Percentiles rank a stretch among this genome's conserved stretches.
phyloP scores from a whole-genome alignment of 305 asterid species.

The Solanum hybrid region DNA sequence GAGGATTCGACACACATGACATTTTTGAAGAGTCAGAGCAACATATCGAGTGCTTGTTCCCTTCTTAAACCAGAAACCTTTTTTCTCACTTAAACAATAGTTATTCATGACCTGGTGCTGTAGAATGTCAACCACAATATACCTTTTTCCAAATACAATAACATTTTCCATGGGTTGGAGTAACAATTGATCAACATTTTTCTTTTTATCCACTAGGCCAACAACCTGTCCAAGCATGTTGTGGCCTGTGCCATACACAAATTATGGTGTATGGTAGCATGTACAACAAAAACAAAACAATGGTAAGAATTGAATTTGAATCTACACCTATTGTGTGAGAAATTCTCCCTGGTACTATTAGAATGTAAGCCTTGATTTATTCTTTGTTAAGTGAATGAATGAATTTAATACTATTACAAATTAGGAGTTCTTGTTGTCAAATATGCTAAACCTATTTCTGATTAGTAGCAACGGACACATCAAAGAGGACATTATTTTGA shows the following conservation, averaged over 20 bases:
- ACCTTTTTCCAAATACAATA: not conserved
- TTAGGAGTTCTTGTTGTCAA: not conserved
- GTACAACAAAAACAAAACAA: not conserved
- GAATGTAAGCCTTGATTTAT: not conserved
- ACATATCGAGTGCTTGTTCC: not conserved
- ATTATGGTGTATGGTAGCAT: not conserved
- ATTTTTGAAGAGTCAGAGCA: not conserved
- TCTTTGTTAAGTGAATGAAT: not conserved
- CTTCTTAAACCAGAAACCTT: not conserved
- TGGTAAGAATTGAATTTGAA: not conserved
- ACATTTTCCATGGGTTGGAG: not conserved
- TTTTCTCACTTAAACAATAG: not conserved
- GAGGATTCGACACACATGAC: not conserved
- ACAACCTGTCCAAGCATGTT: not conserved
- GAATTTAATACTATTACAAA: not conserved
- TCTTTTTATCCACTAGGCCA: not conserved
- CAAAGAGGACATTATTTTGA: conserved; percentile 10
- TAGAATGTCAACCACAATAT: not conserved
- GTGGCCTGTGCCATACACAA: not conserved
- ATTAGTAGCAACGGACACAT: conserved; percentile 9
- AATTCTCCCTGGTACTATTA: not conserved
- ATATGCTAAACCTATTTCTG: not conserved
- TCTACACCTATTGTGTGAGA: not conserved
- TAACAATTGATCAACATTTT: not conserved
- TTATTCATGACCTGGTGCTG: not conserved